A percentile compares a stretch with the other conserved stretches of the same genome.
phyloP scores from a whole-genome alignment of 2,329 filamentous ascomycete species.

The Phialocephala sp. region DNA sequence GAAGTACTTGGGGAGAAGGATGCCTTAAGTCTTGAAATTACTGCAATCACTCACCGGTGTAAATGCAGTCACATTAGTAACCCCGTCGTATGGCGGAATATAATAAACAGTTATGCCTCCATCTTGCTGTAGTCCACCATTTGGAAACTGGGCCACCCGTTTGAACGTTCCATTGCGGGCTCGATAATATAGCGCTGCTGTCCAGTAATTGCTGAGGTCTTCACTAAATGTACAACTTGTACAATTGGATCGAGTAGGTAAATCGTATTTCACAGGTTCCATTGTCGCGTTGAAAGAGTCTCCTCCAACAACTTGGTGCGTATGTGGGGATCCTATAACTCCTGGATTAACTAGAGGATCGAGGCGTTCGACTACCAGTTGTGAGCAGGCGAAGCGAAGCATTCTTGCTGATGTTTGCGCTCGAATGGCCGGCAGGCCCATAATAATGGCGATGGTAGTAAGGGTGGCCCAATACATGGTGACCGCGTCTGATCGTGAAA shows the following conservation, averaged over 20 bases:
- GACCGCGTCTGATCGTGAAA: no score
- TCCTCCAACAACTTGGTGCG: conserved; percentile 30
- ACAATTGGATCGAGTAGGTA: conserved; percentile 40
- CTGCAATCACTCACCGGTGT: conserved; percentile 34
- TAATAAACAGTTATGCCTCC: conserved; percentile 49
- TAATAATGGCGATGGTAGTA: not conserved
- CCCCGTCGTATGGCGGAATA: conserved; percentile 41
- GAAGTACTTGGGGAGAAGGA: no score
- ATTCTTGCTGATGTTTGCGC: conserved; percentile 4
- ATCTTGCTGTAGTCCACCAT: conserved; percentile 39
- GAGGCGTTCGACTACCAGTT: conserved; percentile 29
- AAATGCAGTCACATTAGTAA: conserved; percentile 50
- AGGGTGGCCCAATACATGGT: not conserved
- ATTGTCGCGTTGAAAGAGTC: conserved; percentile 50
- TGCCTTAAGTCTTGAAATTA: no score
- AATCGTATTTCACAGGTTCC: conserved; percentile 37
- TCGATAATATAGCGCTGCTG: conserved; percentile 40
- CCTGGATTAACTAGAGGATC: conserved; percentile 30
- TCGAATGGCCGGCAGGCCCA: not conserved
- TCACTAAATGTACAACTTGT: conserved; percentile 45
- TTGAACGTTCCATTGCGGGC: conserved; percentile 42
- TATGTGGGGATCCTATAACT: conserved; percentile 24
- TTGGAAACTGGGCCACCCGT: conserved; percentile 32
- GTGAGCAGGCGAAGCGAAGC: conserved; percentile 25
- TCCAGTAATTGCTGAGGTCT: conserved; percentile 45